Conservation (phyloP, 2,329 filamentous ascomycete species). For the Coniella vitis region DNA sequence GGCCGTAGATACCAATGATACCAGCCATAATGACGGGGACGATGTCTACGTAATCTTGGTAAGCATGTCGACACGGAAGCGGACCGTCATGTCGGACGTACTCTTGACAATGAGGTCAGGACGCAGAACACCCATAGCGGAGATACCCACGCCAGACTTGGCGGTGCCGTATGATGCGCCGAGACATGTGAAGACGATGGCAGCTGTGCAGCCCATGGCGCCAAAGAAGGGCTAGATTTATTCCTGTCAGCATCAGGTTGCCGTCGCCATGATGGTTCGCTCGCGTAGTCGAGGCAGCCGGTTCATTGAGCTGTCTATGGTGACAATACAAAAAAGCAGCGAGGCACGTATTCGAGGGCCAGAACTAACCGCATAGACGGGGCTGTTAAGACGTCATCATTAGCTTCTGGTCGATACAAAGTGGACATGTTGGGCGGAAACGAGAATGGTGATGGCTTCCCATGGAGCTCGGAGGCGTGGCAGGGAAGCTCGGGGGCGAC, state of each 20-base stretch:
- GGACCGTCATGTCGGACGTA: conserved; percentile 42
- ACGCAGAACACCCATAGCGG: conserved; percentile 94
- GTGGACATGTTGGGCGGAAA: conserved; percentile 4
- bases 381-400: conserved; percentile 51
- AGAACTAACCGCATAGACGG: conserved; percentile 95
- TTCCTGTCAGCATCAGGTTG: conserved; percentile 26
- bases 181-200: conserved; percentile 47
- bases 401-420: conserved; percentile 33
- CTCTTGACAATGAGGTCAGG: conserved; percentile 99
- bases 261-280: conserved; percentile 6
- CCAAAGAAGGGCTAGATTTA: conserved; percentile 72
- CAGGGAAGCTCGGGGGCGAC: conserved; percentile 19
- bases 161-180: conserved; percentile 59
- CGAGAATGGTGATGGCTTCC: conserved; percentile 23
- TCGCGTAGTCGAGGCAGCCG: conserved; percentile 18
- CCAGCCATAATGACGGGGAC: conserved; percentile 99
- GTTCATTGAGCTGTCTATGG: conserved; percentile 22
- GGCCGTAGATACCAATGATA: conserved; percentile 99
- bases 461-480: conserved; percentile 17
- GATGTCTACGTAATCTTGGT: conserved; percentile 60
- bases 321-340: conserved; percentile 11
- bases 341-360: conserved; percentile 16
- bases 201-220: conserved; percentile 83
- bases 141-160: conserved; percentile 98
- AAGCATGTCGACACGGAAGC: conserved; percentile 11